A percentile compares a stretch with the other conserved stretches of the same genome.
Conservation (phyloP, 129 eudicot species). For the Helichrysum umbraculigerum region DNA sequence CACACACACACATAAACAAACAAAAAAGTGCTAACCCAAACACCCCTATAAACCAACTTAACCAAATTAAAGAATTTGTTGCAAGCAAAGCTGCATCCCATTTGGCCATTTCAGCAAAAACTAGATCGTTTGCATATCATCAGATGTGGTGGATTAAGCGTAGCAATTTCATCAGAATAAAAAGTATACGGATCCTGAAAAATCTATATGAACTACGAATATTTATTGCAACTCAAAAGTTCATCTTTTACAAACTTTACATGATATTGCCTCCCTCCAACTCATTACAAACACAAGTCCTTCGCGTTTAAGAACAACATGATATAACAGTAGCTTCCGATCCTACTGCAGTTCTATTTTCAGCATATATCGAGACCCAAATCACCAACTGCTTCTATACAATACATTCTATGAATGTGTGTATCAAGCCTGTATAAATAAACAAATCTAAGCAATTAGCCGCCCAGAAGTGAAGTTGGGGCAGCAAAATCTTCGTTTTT, state of each 20-base stretch:
- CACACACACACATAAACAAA: no score
- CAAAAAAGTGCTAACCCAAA: no score
- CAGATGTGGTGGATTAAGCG: no score
- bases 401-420: conserved; percentile 14
- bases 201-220: neutral
- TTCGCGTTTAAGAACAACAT: neutral
- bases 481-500: conserved; percentile 53
- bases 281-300: neutral
- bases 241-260: conserved; percentile 16
- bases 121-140: neutral
- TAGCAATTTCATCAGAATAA: neutral
- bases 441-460: conserved; percentile 24
- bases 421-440: neutral
- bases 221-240: conserved; percentile 6
- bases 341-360: conserved; percentile 9
- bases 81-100: neutral
- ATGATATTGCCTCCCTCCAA: conserved; percentile 2
- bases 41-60: neutral
- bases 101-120: neutral
- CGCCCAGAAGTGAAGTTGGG: conserved; percentile 34
- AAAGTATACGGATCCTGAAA: neutral
- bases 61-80: neutral
- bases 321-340: neutral
- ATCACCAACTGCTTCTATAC: conserved; percentile 14
- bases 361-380: neutral